Base-by-base conservation (phyloP, 139 green algal species). In the Haematococcus lacustris region DNA sequence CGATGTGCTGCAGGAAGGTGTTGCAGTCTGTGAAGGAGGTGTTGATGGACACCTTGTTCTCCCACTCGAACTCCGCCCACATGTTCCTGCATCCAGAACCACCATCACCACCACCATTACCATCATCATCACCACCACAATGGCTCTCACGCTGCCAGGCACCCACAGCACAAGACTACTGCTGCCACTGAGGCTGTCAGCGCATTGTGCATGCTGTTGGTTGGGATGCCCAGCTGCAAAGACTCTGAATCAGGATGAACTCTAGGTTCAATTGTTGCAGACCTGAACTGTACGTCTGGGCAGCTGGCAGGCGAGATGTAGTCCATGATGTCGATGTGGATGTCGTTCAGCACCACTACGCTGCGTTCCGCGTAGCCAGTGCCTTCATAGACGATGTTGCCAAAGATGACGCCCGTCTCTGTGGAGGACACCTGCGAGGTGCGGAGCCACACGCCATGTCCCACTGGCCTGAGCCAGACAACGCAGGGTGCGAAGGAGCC, bases 271-370 rank as follows among this genome's bases (percentile, higher is more conserved):
- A n/a, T 13, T 57, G 38, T 35, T 32, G 23, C 40, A 33, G 40
- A 71, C 66, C 66, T 61, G 80, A 97, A 97, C 78, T 95, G 89
- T 21, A 94, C 88, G 75, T 98, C 95, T 2, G 87, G 77, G 78
- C 90, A 97, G 41, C 68, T 76, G 1, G 95, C 95, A 1, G 95
- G 94, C 33, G 71, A 82, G 84, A 99, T 98, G 91, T 99, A 99
- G 87, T 99, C 95, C 92, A 98, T 98, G 85, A 99, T 98, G 85
- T 99, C 95, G 73, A 99, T 97, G 88, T 99, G 95, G 76, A 99
- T 95, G 86, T 99, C 95, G 68, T 93, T 94, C 6, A 99, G 88
- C 68, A 99, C 94, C 33, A 99, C 93, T 67, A 99, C 93, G 39
- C 79, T 88, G 67, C 87, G 81, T 51, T 91, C 83, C 3, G 67